phyloP scores from a whole-genome alignment of 2,329 filamentous ascomycete species.

The Graphium sp. region DNA sequence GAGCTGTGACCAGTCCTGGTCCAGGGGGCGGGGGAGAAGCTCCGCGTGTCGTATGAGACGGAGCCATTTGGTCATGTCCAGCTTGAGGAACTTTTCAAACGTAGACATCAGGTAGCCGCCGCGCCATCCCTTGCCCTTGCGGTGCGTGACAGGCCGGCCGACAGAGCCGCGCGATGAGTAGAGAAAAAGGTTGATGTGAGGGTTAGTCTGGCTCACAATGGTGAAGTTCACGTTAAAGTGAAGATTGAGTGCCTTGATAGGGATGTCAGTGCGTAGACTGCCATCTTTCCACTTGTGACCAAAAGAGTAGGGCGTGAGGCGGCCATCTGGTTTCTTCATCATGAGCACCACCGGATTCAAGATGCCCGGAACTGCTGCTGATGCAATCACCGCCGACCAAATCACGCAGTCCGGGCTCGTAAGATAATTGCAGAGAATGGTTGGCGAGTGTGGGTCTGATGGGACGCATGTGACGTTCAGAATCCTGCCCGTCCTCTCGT shows the following conservation, averaged over 20 bases:
- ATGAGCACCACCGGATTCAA: constrained; percentile 87
- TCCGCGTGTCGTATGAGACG: constrained; percentile 88
- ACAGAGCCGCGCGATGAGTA: constrained; percentile 88
- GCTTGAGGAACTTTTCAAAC: constrained; percentile 85
- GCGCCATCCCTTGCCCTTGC: constrained; percentile 84
- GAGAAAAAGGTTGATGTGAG: constrained; percentile 97
- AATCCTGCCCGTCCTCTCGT: constrained; percentile 82
- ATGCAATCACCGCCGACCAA: constrained; percentile 91
- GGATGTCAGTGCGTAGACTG: constrained; percentile 84
- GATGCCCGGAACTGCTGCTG: constrained; percentile 89
- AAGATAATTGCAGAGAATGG: constrained; percentile 88
- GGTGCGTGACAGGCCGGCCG: constrained; percentile 84
- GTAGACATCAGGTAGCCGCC: constrained; percentile 89
- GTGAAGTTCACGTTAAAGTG: constrained; percentile 99
- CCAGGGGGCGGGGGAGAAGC: constrained; percentile 72
- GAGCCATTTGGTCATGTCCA: constrained; percentile 95
- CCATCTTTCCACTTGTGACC: constrained; percentile 99
- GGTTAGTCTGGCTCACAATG: constrained; percentile 79
- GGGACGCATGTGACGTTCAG: constrained; percentile 94
- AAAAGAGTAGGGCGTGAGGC: constrained; percentile 78
- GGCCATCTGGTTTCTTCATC: constrained; percentile 69
- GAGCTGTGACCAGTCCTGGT: constrained; percentile 92
- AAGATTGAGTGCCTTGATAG: constrained; percentile 80
- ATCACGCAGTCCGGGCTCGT: constrained; percentile 95
- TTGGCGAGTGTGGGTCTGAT: constrained; percentile 81